Conservation (phyloP, 2,329 filamentous ascomycete species). For the Arthrocladium fulminans region DNA sequence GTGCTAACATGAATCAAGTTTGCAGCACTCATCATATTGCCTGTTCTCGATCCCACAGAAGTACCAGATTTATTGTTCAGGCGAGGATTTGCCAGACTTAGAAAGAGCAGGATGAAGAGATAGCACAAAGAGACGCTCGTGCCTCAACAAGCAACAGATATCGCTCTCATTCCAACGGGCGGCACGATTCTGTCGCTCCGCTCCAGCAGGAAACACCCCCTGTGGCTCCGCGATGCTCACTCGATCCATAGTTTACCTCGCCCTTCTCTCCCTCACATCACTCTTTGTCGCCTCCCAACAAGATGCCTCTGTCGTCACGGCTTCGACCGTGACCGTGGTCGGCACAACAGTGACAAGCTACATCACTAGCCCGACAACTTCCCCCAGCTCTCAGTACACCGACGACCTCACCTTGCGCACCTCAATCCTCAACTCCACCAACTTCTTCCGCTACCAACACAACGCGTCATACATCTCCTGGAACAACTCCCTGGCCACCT, state of each 20-base stretch:
- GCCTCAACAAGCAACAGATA: background rate
- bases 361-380: constrained; percentile 22
- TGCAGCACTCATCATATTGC: background rate
- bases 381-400: constrained; percentile 35
- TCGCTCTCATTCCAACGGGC: no score
- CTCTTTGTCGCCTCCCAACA: background rate
- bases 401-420: constrained; percentile 34
- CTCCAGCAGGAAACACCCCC: background rate
- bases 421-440: constrained; percentile 57
- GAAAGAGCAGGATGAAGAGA: background rate
- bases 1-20: background rate
- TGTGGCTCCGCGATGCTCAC: no score
- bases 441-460: constrained; percentile 56
- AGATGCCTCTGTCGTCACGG: background rate
- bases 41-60: background rate
- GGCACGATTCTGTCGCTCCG: background rate
- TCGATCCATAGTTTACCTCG: no score
- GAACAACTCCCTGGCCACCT: constrained; percentile 55
- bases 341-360: constrained; percentile 22
- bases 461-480: constrained; percentile 51
- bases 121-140: background rate
- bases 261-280: background rate
- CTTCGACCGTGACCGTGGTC: constrained; percentile 19
- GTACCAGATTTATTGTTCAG: background rate
- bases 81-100: no score